Conservation (phyloP, 2,329 filamentous ascomycete species). For the Penicillium sclerotigenum region DNA sequence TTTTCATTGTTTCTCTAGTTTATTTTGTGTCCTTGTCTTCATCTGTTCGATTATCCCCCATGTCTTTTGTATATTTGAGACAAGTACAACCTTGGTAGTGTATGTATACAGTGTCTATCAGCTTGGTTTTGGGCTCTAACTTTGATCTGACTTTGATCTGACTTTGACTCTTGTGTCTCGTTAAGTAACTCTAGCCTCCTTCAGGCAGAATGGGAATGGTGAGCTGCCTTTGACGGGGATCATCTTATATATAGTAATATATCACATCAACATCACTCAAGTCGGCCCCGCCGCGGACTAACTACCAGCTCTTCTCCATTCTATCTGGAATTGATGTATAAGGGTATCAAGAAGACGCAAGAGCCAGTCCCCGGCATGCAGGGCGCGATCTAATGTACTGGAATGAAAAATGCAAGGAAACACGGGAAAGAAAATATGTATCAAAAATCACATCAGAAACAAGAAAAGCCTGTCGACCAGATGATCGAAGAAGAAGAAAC, state of each 20-base stretch:
- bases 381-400: conserved; percentile 25
- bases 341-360: conserved; percentile 24
- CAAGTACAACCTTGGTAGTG: conserved; percentile 2
- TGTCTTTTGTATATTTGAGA: conserved; percentile 10
- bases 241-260: conserved; percentile 8
- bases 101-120: neutral
- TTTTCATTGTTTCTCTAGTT: neutral
- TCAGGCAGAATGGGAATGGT: neutral
- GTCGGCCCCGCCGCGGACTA: conserved; percentile 7
- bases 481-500: conserved; percentile 13
- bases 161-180: neutral
- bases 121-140: neutral
- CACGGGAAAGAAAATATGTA: neutral
- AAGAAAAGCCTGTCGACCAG: neutral
- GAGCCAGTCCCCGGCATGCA: conserved; percentile 17
- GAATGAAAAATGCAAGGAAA: conserved; percentile 8
- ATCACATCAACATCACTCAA: conserved; percentile 7
- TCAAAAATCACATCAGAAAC: conserved; percentile 7
- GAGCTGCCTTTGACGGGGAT: neutral
- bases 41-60: neutral
- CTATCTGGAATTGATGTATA: conserved; percentile 30
- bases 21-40: neutral
- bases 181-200: neutral
- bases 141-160: neutral
- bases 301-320: conserved; percentile 21